Conservation (phyloP, 2,329 filamentous ascomycete species). For the Atkinsonella hypoxylon region DNA sequence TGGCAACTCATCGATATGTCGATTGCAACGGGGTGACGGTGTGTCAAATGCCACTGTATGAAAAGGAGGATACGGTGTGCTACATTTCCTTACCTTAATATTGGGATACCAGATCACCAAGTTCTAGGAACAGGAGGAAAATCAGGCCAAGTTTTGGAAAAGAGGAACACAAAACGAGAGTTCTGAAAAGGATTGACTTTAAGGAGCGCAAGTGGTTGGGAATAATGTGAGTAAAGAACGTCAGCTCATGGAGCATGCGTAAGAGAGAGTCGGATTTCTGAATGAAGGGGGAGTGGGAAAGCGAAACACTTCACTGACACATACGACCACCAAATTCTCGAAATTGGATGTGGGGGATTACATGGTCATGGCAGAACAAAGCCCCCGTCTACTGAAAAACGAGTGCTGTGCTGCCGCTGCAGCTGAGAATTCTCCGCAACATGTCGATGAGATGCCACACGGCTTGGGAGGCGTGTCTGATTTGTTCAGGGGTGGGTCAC, state of each 20-base stretch:
- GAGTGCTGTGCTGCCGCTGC: neutral
- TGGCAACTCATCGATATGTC: neutral
- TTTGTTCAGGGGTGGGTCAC: neutral
- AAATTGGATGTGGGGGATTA: neutral
- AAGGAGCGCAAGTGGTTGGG: conserved; percentile 4
- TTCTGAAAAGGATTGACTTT: neutral
- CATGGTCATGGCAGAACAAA: neutral
- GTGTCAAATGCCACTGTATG: neutral
- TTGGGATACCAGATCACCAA: neutral
- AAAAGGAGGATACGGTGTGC: neutral
- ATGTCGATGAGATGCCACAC: neutral
- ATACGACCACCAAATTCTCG: neutral
- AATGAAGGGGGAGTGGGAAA: conserved; percentile 1
- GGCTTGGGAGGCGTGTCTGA: neutral
- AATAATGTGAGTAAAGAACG: neutral
- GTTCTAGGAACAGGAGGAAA: neutral
- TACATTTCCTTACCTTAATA: conserved; percentile 1
- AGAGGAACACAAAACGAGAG: neutral
- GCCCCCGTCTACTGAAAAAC: neutral
- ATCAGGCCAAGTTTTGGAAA: neutral
- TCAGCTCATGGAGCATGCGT: neutral
- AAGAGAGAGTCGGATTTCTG: neutral
- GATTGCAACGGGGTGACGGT: too few species aligned
- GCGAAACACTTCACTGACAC: neutral
- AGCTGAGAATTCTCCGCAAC: neutral